phyloP scores from a whole-genome alignment of 768 basidiomycete genomes.

The Coprinopsis strossmayeri region DNA sequence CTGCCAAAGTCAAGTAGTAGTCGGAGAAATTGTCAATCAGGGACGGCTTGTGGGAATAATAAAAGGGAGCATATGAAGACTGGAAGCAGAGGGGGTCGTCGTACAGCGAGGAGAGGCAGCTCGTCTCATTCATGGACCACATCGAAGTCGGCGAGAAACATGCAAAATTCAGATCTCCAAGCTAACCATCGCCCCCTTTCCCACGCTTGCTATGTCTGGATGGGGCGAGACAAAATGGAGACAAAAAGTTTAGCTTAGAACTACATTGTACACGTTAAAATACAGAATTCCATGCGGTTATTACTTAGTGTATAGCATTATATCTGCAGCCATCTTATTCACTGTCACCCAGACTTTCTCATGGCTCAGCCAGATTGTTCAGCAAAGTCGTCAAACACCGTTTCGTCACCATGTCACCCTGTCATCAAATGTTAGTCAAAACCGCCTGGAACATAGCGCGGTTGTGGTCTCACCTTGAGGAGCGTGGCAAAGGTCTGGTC shows the following conservation, averaged over 20 bases:
- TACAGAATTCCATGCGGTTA: constrained; percentile 1
- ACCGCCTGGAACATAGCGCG: not conserved
- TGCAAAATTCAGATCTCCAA: constrained; percentile 8
- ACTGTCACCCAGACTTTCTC: constrained; percentile 11
- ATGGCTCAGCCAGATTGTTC: constrained; percentile 79
- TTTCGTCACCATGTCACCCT: constrained; percentile 99
- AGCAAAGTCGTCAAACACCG: constrained; percentile 86
- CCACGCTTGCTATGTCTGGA: not conserved
- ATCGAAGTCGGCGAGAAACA: constrained; percentile 8
- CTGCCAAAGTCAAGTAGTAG: constrained; percentile 58
- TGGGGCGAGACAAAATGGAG: not conserved
- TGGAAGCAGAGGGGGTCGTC: constrained; percentile 32
- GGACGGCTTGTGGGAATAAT: constrained; percentile 39
- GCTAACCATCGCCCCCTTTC: not conserved
- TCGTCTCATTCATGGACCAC: constrained; percentile 30
- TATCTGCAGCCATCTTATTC: not conserved
- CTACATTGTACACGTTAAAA: constrained; percentile 3
- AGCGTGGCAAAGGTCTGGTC: constrained; percentile 90
- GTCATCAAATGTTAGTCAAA: not conserved
- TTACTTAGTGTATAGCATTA: not conserved
- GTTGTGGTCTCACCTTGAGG: constrained; percentile 59
- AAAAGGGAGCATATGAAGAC: constrained; percentile 40
- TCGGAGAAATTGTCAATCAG: constrained; percentile 62
- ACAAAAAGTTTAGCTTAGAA: not conserved
- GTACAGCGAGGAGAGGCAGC: constrained; percentile 23